Conservation (phyloP, 768 basidiomycete species). For the Rhizopogon sp. region DNA sequence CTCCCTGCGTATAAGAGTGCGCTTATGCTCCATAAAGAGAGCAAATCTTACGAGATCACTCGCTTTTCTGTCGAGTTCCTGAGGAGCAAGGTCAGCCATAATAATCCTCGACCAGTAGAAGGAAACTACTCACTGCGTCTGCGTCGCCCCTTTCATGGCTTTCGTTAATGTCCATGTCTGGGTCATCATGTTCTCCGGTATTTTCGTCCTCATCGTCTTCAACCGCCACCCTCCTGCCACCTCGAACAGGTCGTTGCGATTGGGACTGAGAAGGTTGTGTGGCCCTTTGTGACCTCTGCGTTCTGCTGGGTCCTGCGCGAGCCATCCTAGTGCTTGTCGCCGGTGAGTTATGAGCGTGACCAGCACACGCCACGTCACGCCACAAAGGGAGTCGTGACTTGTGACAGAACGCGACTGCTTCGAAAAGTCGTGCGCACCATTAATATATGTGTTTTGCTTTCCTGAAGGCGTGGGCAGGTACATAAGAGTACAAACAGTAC, state of each 20-base stretch:
- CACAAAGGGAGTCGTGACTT: background rate
- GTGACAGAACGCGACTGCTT: slow-evolving; percentile 12
- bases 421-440: no score
- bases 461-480: no score
- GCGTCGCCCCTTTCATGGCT: slow-evolving; percentile 22
- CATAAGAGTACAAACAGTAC: no score
- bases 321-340: slow-evolving; percentile 16
- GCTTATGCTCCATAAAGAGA: slow-evolving; percentile 73
- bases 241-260: slow-evolving; percentile 29
- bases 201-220: slow-evolving; percentile 33
- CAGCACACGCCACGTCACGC: background rate
- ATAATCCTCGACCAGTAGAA: background rate
- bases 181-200: slow-evolving; percentile 15
- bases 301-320: slow-evolving; percentile 27
- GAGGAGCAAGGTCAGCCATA: background rate
- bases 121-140: slow-evolving; percentile 12
- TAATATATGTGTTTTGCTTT: no score
- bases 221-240: slow-evolving; percentile 14
- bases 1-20: slow-evolving; percentile 65
- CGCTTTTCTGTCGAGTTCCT: slow-evolving; percentile 67
- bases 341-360: slow-evolving; percentile 4
- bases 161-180: slow-evolving; percentile 28
- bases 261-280: slow-evolving; percentile 35
- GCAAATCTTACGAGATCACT: slow-evolving; percentile 74
- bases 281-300: slow-evolving; percentile 34